phyloP scores from a whole-genome alignment of 345 rosid species.

The Orychophragmus violaceus region DNA sequence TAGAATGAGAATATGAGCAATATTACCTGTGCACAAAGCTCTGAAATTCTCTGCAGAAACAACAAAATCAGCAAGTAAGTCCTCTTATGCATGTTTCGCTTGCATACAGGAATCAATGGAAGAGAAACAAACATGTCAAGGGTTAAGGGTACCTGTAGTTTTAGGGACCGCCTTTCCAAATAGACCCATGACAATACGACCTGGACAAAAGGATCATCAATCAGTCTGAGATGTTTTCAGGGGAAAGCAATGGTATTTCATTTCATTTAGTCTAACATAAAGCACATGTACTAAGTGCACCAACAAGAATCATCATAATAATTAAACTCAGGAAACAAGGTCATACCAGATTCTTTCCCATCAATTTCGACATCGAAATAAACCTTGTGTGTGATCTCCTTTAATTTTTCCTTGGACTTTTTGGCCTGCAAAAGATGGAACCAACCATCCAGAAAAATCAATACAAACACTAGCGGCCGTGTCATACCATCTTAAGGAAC shows the following conservation, averaged over 20 bases:
- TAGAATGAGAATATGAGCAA: neutral
- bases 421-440: slow-evolving; percentile 53
- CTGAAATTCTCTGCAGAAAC: slow-evolving; percentile 81
- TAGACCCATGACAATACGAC: slow-evolving; percentile 87
- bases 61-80: neutral
- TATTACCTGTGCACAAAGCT: slow-evolving; percentile 78
- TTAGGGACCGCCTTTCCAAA: slow-evolving; percentile 93
- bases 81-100: neutral
- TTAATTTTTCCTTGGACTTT: slow-evolving; percentile 43
- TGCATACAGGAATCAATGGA: neutral
- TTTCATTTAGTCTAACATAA: neutral
- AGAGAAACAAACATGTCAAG: neutral
- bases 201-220: slow-evolving; percentile 28
- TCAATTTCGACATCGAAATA: slow-evolving; percentile 86
- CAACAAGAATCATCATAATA: neutral
- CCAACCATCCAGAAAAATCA: slow-evolving; percentile 1
- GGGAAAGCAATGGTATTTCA: neutral
- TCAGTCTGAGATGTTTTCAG: neutral
- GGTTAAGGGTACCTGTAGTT: slow-evolving; percentile 58
- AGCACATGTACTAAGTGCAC: neutral
- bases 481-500: neutral
- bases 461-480: neutral
- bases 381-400: slow-evolving; percentile 86
- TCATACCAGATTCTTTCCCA: slow-evolving; percentile 88
- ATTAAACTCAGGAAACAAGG: neutral